Evolutionary conservation across 163 green algal species (phyloP).

Genomic region (Coccomyxa subellipsoidea): DNA sequence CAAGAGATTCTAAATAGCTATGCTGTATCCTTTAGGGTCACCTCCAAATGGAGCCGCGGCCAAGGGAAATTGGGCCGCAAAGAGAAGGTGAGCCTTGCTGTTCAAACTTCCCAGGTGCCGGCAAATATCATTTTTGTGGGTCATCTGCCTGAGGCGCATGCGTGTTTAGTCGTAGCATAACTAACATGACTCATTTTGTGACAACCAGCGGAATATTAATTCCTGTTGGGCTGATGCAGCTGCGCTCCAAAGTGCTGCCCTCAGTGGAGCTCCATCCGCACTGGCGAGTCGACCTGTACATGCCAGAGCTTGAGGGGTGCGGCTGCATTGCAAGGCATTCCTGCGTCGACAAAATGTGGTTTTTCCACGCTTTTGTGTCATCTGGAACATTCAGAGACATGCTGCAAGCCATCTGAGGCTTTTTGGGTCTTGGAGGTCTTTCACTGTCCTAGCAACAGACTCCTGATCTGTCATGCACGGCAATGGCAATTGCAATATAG

Average conservation of each 20-base stretch:
- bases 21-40: background rate
- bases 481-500: background rate
- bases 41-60: background rate
- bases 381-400: no score
- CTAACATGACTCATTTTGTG: no score
- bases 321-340: background rate
- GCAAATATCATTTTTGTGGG: background rate
- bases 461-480: background rate
- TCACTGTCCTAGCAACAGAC: no score
- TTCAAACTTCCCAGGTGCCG: background rate
- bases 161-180: no score
- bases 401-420: no score
- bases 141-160: no score
- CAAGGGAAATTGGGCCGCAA: background rate
- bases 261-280: background rate
- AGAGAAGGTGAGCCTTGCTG: background rate
- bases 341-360: no score
- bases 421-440: no score
- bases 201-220: background rate
- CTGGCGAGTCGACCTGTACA: slow-evolving; percentile 6
- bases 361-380: no score
- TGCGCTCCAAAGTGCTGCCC: background rate
- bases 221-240: background rate
- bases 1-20: no score
- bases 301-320: slow-evolving; percentile 3